Evolutionary conservation across 2,329 filamentous ascomycete species (phyloP).

Genomic region (Lachnellula cervina): DNA sequence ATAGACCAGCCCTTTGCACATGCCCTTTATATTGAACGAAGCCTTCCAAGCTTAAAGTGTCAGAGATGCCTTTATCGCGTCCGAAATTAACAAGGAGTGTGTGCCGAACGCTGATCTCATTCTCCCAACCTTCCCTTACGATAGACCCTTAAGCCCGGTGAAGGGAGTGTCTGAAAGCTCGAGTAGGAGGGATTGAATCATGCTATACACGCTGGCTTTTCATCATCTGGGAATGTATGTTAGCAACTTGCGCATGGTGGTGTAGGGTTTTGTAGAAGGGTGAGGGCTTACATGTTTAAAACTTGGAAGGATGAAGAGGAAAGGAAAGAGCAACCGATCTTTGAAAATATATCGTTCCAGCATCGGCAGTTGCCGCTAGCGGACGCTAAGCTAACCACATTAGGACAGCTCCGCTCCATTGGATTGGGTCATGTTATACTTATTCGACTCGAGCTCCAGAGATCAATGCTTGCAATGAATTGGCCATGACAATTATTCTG

Average conservation of each 20-base stretch:
- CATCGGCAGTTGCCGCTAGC: slow-evolving; percentile 9
- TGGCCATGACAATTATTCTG: slow-evolving; percentile 20
- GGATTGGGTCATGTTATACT: neutral
- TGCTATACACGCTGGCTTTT: slow-evolving; percentile 95
- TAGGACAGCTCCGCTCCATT: slow-evolving; percentile 21
- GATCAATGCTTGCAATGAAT: slow-evolving; percentile 6
- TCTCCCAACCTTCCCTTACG: slow-evolving; percentile 61
- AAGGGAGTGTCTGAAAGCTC: slow-evolving; percentile 77
- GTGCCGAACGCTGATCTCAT: slow-evolving; percentile 99
- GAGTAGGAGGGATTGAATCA: slow-evolving; percentile 69
- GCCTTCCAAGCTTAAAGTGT: slow-evolving; percentile 56
- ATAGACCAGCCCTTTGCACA: neutral
- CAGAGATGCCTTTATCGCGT: slow-evolving; percentile 99
- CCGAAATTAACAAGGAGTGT: slow-evolving; percentile 94
- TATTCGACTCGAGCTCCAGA: neutral
- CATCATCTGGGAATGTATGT: slow-evolving; percentile 73
- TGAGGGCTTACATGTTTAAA: slow-evolving; percentile 80
- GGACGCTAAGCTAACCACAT: slow-evolving; percentile 25
- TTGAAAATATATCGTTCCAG: slow-evolving; percentile 25
- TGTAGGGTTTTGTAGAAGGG: slow-evolving; percentile 4
- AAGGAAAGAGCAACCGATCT: slow-evolving; percentile 34
- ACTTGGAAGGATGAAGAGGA: slow-evolving; percentile 95
- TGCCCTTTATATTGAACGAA: neutral
- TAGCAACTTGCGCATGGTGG: slow-evolving; percentile 24
- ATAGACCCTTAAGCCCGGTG: slow-evolving; percentile 83